phyloP scores from a whole-genome alignment of 2,329 filamentous ascomycete genomes.

The Stachybotrys elegans region DNA sequence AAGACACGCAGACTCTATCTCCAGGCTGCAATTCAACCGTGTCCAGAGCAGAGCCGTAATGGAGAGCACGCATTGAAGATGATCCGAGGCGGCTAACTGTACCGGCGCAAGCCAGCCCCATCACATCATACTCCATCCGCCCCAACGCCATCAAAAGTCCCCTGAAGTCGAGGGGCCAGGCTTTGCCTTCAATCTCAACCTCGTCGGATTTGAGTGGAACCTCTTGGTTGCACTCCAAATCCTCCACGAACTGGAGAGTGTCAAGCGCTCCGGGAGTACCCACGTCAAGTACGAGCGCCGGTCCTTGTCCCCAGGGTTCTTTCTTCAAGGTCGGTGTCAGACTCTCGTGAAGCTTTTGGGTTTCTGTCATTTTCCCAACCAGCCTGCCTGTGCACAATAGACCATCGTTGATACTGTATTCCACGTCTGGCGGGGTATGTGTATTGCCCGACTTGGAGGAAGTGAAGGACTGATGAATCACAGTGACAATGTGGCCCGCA shows the following conservation, averaged over 20 bases:
- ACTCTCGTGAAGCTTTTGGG: not conserved
- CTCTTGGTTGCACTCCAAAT: not conserved
- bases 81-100: not conserved
- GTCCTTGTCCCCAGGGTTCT: not conserved
- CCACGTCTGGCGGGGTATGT: not conserved
- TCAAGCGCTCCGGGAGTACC: not conserved
- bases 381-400: not conserved
- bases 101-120: not conserved
- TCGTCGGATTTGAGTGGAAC: not conserved
- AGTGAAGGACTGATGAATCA: not conserved
- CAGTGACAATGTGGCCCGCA: not conserved
- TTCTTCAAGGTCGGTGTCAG: not conserved
- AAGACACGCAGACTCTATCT: constrained; percentile 14
- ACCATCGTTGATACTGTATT: not conserved
- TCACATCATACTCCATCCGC: not conserved
- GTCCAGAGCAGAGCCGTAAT: not conserved
- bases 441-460: not conserved
- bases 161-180: not conserved
- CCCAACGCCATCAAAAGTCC: not conserved
- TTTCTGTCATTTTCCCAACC: not conserved
- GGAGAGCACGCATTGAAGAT: not conserved
- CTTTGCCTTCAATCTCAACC: not conserved
- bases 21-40: constrained; percentile 14
- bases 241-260: not conserved
- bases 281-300: not conserved